phyloP scores from a whole-genome alignment of 345 rosid genomes.

The Excoecaria cochinchinensis region DNA sequence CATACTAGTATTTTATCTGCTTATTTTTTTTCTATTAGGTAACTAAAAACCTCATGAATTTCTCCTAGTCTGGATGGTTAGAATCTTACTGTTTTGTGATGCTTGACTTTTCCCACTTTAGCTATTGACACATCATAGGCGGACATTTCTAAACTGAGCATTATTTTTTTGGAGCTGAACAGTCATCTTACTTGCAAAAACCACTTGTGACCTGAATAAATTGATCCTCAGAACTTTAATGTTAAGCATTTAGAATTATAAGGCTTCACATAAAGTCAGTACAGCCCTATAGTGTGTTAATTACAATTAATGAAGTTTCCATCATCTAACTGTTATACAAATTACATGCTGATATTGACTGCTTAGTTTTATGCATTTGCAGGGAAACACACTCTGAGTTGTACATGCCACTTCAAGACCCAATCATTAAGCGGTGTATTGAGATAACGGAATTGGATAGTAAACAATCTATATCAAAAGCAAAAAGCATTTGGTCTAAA shows the following conservation, averaged over 20 bases:
- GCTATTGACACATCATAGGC: neutral
- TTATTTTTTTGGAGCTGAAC: neutral
- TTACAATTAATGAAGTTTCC: neutral
- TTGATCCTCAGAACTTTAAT: conserved; percentile 1
- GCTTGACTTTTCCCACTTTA: conserved; percentile 4
- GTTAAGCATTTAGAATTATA: conserved; percentile 1
- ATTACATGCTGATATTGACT: conserved; percentile 15
- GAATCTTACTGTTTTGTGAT: neutral
- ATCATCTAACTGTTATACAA: neutral
- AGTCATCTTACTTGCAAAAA: neutral
- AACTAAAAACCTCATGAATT: neutral
- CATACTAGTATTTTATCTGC: neutral
- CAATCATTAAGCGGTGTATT: conserved; percentile 62
- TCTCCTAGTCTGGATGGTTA: conserved; percentile 4
- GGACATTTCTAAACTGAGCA: neutral
- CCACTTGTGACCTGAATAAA: neutral
- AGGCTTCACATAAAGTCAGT: neutral
- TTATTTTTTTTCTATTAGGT: neutral
- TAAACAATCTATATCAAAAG: conserved; percentile 34
- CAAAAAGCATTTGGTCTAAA: conserved; percentile 62
- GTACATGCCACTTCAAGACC: conserved; percentile 74
- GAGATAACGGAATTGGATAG: conserved; percentile 59
- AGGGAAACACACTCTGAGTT: conserved; percentile 65
- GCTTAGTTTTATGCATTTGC: conserved; percentile 22
- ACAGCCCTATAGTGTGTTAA: neutral